Conservation (phyloP, 2,329 filamentous ascomycete species). For the Myriangium duriaei region DNA sequence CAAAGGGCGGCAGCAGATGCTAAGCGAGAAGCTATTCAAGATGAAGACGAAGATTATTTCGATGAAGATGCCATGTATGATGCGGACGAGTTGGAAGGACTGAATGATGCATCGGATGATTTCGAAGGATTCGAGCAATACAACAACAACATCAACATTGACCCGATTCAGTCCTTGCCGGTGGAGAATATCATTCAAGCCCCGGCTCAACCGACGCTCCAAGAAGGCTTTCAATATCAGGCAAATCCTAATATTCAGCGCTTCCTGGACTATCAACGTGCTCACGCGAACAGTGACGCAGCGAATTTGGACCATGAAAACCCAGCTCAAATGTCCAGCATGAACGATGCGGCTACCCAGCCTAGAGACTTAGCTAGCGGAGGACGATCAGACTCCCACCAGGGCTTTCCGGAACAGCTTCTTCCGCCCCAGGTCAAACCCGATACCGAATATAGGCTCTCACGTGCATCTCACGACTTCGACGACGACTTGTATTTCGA, state of each 20-base stretch:
- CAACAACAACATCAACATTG: neutral
- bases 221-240: constrained; percentile 3
- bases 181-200: no score
- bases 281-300: neutral
- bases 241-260: constrained; percentile 7
- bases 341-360: constrained; percentile 3
- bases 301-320: neutral
- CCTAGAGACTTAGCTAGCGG: constrained; percentile 6
- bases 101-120: constrained; percentile 12
- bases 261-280: constrained; percentile 2
- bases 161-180: neutral
- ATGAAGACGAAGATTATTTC: constrained; percentile 25
- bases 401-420: constrained; percentile 12
- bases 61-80: constrained; percentile 32
- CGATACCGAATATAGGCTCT: constrained; percentile 1
- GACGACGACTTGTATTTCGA: constrained; percentile 21
- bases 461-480: constrained; percentile 6
- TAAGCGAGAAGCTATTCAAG: constrained; percentile 10
- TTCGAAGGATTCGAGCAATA: constrained; percentile 14
- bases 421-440: neutral
- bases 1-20: constrained; percentile 26
- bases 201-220: constrained; percentile 1
- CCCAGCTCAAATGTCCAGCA: neutral
- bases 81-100: constrained; percentile 32
- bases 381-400: constrained; percentile 8